A percentile compares a stretch with the other conserved stretches of the same genome.
These are phyloP conservation scores for Kurtzmaniella fragi DNA, from an alignment of 805 yeast species.

Conservation along the genomic window DNA sequence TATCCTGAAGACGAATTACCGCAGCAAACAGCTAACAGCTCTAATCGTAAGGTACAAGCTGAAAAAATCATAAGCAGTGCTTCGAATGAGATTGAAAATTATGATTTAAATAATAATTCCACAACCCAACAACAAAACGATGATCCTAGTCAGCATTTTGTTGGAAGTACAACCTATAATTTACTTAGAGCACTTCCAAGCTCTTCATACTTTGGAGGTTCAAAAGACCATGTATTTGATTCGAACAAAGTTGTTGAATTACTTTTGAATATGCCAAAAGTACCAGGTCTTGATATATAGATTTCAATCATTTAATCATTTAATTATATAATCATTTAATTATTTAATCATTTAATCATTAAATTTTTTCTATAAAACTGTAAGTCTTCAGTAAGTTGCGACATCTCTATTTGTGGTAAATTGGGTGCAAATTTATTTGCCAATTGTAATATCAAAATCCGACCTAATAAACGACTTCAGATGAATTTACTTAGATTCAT, in stretches of 20 bases:
- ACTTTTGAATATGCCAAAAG: constrained; percentile 26
- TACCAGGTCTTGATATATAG: constrained; percentile 7
- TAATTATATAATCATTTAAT: too few species aligned
- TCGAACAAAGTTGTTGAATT: constrained; percentile 46
- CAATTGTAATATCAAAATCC: too few species aligned
- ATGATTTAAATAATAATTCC: constrained; percentile 5
- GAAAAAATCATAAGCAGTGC: background rate
- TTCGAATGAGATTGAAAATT: background rate
- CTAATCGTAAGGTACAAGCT: constrained; percentile 4
- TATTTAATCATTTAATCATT: too few species aligned
- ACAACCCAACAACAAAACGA: constrained; percentile 3
- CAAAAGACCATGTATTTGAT: constrained; percentile 49
- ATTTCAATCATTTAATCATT: background rate
- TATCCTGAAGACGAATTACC: constrained; percentile 1
- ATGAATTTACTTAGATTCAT: too few species aligned
- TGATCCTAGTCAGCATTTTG: constrained; percentile 17
- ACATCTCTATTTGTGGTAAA: too few species aligned
- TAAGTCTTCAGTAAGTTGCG: too few species aligned
- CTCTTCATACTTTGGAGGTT: constrained; percentile 46
- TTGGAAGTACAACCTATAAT: constrained; percentile 32
- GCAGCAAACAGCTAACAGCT: constrained; percentile 3
- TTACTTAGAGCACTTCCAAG: constrained; percentile 58
- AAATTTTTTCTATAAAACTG: too few species aligned
- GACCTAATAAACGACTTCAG: too few species aligned
- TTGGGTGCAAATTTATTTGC: too few species aligned